A percentile compares a stretch with the other conserved stretches of the same genome.
Conservation (phyloP, 768 basidiomycete genomes). For the Lenzites betulinus region DNA sequence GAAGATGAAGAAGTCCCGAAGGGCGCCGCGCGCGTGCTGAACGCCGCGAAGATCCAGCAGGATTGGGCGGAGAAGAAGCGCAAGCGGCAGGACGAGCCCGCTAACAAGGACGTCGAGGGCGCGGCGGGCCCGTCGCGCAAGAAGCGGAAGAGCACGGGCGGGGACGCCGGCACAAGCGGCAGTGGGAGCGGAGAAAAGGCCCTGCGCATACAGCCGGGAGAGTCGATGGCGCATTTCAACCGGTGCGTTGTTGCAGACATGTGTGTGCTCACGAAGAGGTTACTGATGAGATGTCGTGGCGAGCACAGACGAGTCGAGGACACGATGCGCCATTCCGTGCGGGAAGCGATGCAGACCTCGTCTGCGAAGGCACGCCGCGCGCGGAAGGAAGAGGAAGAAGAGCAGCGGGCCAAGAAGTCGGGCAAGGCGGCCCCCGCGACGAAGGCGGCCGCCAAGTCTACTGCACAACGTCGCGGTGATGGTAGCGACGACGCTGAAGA, state of each 20-base stretch:
- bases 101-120: slow-evolving; percentile 14
- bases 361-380: slow-evolving; percentile 50
- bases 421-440: slow-evolving; percentile 8
- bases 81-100: slow-evolving; percentile 31
- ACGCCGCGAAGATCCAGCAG: slow-evolving; percentile 59
- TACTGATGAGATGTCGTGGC: neutral
- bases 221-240: slow-evolving; percentile 77
- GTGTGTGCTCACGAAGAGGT: neutral
- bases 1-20: slow-evolving; percentile 68
- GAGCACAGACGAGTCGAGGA: slow-evolving; percentile 67
- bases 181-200: slow-evolving; percentile 4
- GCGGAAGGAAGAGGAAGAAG: slow-evolving; percentile 34
- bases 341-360: slow-evolving; percentile 59
- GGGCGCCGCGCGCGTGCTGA: slow-evolving; percentile 61
- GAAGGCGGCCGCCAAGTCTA: neutral
- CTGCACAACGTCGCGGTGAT: neutral
- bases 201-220: slow-evolving; percentile 60
- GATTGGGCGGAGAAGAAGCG: slow-evolving; percentile 48
- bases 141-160: slow-evolving; percentile 31
- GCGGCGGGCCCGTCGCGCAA: slow-evolving; percentile 22
- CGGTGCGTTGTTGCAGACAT: slow-evolving; percentile 45
- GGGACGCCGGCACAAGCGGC: neutral
- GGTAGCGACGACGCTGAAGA: slow-evolving; percentile 2
- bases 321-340: slow-evolving; percentile 65
- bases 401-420: slow-evolving; percentile 7